Conservation (phyloP, 208 protist species). For the Tritrichomonas musculus region DNA sequence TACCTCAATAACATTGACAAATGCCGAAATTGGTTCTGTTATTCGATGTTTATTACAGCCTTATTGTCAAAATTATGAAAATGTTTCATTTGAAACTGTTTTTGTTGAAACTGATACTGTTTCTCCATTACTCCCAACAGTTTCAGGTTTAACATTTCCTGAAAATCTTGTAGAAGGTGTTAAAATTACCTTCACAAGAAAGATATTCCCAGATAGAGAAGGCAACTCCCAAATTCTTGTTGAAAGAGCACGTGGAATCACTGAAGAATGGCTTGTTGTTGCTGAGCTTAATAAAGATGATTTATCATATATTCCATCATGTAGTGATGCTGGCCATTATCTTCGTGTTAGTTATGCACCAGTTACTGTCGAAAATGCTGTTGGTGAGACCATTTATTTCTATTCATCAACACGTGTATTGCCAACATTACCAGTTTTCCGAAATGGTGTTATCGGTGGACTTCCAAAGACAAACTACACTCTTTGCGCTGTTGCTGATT, state of each 20-base stretch:
- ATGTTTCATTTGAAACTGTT: background rate
- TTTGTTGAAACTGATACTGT: background rate
- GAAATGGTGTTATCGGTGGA: background rate
- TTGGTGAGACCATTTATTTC: background rate
- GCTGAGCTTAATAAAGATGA: background rate
- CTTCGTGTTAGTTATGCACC: background rate
- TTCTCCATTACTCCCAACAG: background rate
- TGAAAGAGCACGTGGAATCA: background rate
- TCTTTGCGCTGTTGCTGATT: background rate
- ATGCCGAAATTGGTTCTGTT: background rate
- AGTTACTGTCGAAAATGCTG: background rate
- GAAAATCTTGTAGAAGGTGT: background rate
- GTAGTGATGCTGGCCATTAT: background rate
- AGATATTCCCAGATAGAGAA: background rate
- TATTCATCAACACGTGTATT: background rate
- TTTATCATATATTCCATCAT: background rate
- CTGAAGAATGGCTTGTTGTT: background rate
- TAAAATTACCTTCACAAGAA: background rate
- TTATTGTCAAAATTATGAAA: background rate
- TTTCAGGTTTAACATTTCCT: background rate
- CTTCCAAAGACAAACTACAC: background rate
- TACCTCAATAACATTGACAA: background rate
- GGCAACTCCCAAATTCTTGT: background rate
- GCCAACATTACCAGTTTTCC: background rate
- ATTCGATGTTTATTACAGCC: background rate